Evolutionary conservation across 2,329 filamentous ascomycete genomes (phyloP).

Genomic region (Fusarium papillatum): DNA sequence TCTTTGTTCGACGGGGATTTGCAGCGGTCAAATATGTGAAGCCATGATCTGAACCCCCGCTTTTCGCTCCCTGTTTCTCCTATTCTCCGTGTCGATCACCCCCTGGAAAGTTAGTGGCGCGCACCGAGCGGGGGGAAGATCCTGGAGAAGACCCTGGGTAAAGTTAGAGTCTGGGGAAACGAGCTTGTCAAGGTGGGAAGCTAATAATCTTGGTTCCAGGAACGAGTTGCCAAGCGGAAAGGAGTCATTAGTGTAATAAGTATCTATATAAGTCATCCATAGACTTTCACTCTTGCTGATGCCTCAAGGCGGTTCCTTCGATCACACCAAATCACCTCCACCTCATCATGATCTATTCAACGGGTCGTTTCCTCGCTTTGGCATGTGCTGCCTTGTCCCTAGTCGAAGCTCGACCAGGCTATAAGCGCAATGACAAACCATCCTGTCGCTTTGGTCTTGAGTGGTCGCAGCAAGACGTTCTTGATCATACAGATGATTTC

Average conservation of each 20-base stretch:
- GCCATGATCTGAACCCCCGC: conserved; percentile 1
- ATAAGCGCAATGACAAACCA: conserved; percentile 28
- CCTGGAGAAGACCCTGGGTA: neutral
- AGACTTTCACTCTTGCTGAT: neutral
- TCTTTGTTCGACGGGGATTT: conserved; percentile 29
- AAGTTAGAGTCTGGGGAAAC: conserved; percentile 19
- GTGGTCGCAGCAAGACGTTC: conserved; percentile 46
- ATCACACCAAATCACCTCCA: neutral
- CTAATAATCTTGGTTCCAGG: neutral
- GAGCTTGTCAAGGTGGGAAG: neutral
- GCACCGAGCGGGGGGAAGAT: conserved; percentile 11
- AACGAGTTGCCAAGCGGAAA: neutral
- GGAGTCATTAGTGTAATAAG: neutral
- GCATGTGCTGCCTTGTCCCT: neutral
- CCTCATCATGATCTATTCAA: conserved; percentile 16
- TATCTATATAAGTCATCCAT: neutral
- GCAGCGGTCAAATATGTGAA: conserved; percentile 31
- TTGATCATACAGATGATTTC: conserved; percentile 48
- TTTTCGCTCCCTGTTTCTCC: conserved; percentile 20
- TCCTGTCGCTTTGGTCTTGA: conserved; percentile 48
- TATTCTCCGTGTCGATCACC: conserved; percentile 34
- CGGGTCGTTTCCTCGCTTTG: conserved; percentile 5
- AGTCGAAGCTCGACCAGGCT: neutral
- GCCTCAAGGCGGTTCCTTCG: neutral
- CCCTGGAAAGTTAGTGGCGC: neutral